Evolutionary conservation across 2,329 filamentous ascomycete species (phyloP).

Genomic region (Trichoderma atrobrunneum): DNA sequence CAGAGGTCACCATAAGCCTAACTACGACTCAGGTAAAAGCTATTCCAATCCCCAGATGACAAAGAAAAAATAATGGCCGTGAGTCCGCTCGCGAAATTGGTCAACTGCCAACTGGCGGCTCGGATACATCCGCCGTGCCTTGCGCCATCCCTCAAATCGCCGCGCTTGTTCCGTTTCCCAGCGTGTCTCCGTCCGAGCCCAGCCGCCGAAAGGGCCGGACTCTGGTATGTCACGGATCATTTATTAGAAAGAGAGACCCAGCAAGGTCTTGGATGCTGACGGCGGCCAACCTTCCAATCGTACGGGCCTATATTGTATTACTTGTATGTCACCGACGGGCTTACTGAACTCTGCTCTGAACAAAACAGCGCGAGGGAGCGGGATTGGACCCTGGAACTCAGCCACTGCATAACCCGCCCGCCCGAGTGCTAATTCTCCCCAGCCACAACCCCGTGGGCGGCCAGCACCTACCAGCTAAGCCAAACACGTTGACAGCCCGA

Average conservation of each 20-base stretch:
- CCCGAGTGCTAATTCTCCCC: neutral
- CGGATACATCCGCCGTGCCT: conserved; percentile 11
- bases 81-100: neutral
- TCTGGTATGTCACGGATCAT: neutral
- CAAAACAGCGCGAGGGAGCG: neutral
- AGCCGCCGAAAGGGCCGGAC: conserved; percentile 13
- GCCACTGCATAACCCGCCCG: neutral
- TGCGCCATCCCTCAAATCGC: conserved; percentile 9
- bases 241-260: neutral
- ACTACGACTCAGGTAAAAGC: neutral
- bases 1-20: neutral
- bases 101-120: neutral
- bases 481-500: conserved; percentile 14
- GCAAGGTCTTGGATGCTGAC: neutral
- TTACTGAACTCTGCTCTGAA: neutral
- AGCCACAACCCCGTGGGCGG: conserved; percentile 9
- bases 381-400: neutral
- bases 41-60: neutral
- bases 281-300: neutral
- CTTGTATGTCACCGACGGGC: neutral
- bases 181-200: neutral
- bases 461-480: neutral
- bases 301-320: neutral
- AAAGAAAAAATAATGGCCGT: neutral
- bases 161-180: neutral